Conservation (phyloP, 1,284 basidiomycete species). For the Omphalotus olearius region DNA sequence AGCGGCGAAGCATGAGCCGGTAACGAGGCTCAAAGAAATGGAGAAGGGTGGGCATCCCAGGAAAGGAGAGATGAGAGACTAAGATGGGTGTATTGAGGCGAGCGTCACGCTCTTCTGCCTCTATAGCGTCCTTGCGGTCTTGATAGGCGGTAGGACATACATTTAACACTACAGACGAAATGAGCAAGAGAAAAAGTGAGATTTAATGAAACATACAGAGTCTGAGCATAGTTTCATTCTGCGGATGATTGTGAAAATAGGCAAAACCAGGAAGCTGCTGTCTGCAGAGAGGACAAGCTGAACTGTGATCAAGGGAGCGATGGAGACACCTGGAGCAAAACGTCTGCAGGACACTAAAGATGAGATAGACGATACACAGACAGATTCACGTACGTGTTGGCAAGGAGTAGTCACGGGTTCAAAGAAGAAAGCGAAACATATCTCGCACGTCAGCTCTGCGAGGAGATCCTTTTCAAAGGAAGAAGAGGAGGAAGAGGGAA, state of each 20-base stretch:
- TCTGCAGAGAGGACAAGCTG: conserved; percentile 83
- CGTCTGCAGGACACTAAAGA: conserved; percentile 46
- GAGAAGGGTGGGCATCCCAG: conserved; percentile 83
- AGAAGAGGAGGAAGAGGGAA: conserved; percentile 16
- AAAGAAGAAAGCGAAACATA: conserved; percentile 82
- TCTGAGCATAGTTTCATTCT: conserved; percentile 64
- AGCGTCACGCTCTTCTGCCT: conserved; percentile 73
- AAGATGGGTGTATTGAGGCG: conserved; percentile 88
- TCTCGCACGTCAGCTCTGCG: conserved; percentile 81
- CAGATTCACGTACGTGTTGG: conserved; percentile 70
- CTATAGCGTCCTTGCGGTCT: conserved; percentile 52
- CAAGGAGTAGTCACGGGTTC: conserved; percentile 91
- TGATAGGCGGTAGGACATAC: conserved; percentile 53
- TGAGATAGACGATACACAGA: conserved; percentile 15
- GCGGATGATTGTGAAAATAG: conserved; percentile 78
- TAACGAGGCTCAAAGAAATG: conserved; percentile 93
- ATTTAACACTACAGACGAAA: conserved; percentile 45
- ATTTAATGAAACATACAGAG: conserved; percentile 50
- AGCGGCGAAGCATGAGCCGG: conserved; percentile 90
- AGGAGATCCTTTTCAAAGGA: conserved; percentile 69
- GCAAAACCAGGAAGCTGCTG: conserved; percentile 69
- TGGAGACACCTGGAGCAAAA: conserved; percentile 89
- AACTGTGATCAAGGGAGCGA: conserved; percentile 83
- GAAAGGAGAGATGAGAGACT: conserved; percentile 86
- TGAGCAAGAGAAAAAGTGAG: neutral